A percentile compares a stretch with the other conserved stretches of the same genome.
Evolutionary conservation across 2,329 filamentous ascomycete genomes (phyloP).

Genomic region (Cryphonectria parasitica): DNA sequence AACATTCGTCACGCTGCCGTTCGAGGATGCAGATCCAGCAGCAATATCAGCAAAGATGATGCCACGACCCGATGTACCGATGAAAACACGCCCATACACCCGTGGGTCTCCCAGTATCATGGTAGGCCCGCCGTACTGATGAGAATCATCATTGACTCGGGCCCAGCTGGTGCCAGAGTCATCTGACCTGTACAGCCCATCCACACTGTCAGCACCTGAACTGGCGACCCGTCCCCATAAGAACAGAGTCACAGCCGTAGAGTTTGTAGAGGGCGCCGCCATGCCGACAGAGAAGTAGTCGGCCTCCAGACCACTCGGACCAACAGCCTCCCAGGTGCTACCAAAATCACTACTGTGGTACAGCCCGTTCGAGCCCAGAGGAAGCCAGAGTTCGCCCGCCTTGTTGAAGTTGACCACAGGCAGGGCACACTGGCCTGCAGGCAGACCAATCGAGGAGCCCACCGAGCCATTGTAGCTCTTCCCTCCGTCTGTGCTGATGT

Average conservation of each 20-base stretch:
- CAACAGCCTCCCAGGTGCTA: constrained; percentile 9
- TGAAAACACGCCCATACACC: constrained; percentile 18
- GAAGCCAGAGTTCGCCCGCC: constrained; percentile 18
- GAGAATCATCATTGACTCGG: constrained; percentile 17
- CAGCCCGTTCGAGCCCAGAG: constrained; percentile 13
- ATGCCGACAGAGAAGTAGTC: constrained; percentile 21
- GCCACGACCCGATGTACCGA: constrained; percentile 14
- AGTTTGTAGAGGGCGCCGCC: not conserved
- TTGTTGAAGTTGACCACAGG: constrained; percentile 19
- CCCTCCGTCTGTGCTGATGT: constrained; percentile 18
- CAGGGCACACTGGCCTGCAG: constrained; percentile 9
- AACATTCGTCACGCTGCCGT: not conserved
- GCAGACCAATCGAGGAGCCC: constrained; percentile 13
- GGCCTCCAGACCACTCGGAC: not conserved
- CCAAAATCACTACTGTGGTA: constrained; percentile 20
- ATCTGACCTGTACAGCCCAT: constrained; percentile 19
- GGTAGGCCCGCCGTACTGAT: constrained; percentile 18
- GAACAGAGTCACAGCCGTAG: constrained; percentile 12
- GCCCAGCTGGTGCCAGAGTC: constrained; percentile 13
- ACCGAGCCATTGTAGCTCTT: constrained; percentile 11
- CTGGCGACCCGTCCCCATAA: constrained; percentile 11
- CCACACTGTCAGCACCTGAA: not conserved
- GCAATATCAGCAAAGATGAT: constrained; percentile 20
- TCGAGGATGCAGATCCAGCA: constrained; percentile 6
- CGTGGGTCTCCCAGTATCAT: constrained; percentile 19